Evolutionary conservation across 2,329 filamentous ascomycete genomes (phyloP).

Genomic region (Phialemonium atrogriseum): DNA sequence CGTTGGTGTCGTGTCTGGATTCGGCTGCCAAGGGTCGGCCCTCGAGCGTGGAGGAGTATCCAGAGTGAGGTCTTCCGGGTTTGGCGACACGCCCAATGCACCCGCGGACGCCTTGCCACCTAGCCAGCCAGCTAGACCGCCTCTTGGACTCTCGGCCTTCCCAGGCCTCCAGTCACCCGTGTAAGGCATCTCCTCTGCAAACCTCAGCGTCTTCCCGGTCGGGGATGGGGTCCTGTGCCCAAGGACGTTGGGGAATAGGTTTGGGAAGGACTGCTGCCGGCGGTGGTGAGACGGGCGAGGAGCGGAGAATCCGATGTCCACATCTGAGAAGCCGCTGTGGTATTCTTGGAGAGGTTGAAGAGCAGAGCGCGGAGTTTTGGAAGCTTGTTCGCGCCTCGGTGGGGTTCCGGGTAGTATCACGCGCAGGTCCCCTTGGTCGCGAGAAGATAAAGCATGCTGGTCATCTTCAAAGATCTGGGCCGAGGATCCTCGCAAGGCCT

Average conservation of each 20-base stretch:
- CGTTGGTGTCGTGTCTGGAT: slow-evolving; percentile 24
- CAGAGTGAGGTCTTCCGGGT: slow-evolving; percentile 5
- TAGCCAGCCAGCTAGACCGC: slow-evolving; percentile 23
- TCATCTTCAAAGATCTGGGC: slow-evolving; percentile 5
- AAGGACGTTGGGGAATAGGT: slow-evolving; percentile 21
- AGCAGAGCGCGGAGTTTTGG: slow-evolving; percentile 11
- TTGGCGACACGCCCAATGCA: slow-evolving; percentile 12
- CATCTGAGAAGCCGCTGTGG: slow-evolving; percentile 22
- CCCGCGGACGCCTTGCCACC: slow-evolving; percentile 17
- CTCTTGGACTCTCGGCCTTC: slow-evolving; percentile 16
- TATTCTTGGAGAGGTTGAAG: slow-evolving; percentile 22
- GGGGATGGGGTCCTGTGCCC: slow-evolving; percentile 20
- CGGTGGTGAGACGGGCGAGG: slow-evolving; percentile 16
- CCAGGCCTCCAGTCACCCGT: slow-evolving; percentile 30
- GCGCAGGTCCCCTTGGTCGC: no score
- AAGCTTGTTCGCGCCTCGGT: neutral
- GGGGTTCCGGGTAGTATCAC: no score
- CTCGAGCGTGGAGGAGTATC: slow-evolving; percentile 9
- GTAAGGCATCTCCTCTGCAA: slow-evolving; percentile 28
- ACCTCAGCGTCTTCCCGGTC: slow-evolving; percentile 13
- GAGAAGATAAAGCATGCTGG: no score
- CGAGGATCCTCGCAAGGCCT: slow-evolving; percentile 11
- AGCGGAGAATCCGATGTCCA: slow-evolving; percentile 11
- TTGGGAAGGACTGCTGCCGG: slow-evolving; percentile 27
- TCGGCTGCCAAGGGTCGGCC: slow-evolving; percentile 7